Base-by-base conservation (phyloP, 768 basidiomycete genomes). In the Symmetrospora coprosmae region DNA sequence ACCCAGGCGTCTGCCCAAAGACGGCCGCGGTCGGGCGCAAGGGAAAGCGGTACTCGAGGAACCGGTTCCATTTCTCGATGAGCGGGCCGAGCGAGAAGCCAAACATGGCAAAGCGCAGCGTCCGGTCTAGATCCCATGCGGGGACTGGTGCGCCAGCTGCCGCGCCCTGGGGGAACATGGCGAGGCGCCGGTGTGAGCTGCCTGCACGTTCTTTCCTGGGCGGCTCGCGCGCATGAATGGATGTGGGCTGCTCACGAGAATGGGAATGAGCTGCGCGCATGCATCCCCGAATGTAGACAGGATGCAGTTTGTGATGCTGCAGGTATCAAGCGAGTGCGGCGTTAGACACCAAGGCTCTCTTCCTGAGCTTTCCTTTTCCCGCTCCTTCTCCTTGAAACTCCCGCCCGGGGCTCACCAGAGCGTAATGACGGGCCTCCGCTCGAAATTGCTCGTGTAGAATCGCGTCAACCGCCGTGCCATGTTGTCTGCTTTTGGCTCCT, bases 1-100 rank as follows among this genome's bases (percentile, higher is more conserved):
- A 71, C 87, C 86, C 89, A 23, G 89, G 84, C 49, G 78, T 85
- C 51, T 35, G 28, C 31, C 35, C 41, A 38, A 58, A 58, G 21
- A 58, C 55, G 30, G 43, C 27, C 33, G 55, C 9, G 14, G 37
- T 31, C 2, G 55, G 55, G 8, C 55, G 55, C 27, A 58, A 25
- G 9, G 55, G 55, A 30, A 58, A 58, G 16, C 55, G 38, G n/a
- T 45, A 47, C 43, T 58, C 55, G 5, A 58, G 43, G 28, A 58
- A 58, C n/a, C 55, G 25, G 25, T 58, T 58, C 55, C 55, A 58
- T 47, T 58, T 58, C 43, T 58, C 55, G 4, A 58, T 58, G 41
- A 58, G 31, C 8, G 55, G 55, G 13, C 55, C 55, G 7, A 58
- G 16, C 6, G 55, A 58, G 30, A 58, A 58, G 27, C 55, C 55